Percentiles rank a stretch among this genome's conserved stretches.
Evolutionary conservation across 371 early-diverging fungal genomes (phyloP).

Genomic region (Coemansia sp.): DNA sequence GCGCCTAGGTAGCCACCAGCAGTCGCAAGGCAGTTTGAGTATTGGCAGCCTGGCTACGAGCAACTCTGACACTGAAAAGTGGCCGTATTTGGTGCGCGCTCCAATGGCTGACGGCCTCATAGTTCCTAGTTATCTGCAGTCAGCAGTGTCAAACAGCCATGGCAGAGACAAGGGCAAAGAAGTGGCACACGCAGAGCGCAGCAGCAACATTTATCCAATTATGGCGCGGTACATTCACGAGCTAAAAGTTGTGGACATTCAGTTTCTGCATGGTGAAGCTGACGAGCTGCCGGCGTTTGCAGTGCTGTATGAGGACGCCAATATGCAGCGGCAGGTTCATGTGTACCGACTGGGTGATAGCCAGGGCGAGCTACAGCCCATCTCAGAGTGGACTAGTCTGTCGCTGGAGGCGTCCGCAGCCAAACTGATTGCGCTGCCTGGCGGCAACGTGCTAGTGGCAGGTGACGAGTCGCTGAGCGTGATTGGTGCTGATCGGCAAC

Average conservation of each 20-base stretch:
- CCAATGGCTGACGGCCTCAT: constrained; percentile 10
- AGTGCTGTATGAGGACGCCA: constrained; percentile 73
- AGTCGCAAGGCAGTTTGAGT: background rate
- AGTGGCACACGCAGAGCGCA: constrained; percentile 13
- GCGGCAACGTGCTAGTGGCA: constrained; percentile 66
- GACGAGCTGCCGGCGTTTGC: constrained; percentile 59
- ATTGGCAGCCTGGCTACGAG: background rate
- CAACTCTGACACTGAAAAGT: background rate
- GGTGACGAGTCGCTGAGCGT: constrained; percentile 70
- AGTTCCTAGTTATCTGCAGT: constrained; percentile 17
- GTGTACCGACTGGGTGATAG: constrained; percentile 58
- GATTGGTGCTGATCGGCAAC: constrained; percentile 47
- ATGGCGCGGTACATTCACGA: constrained; percentile 62
- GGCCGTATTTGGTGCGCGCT: constrained; percentile 30
- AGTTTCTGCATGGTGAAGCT: constrained; percentile 59
- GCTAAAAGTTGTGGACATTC: constrained; percentile 64
- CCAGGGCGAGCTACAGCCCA: constrained; percentile 15
- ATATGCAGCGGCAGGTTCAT: constrained; percentile 63
- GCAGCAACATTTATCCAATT: constrained; percentile 29
- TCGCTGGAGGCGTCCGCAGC: constrained; percentile 56
- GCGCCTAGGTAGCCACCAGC: background rate
- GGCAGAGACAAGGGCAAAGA: constrained; percentile 51
- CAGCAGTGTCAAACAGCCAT: background rate
- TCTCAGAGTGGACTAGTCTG: constrained; percentile 38
- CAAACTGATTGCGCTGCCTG: constrained; percentile 57